Evolutionary conservation across 495 filamentous ascomycete species (phyloP).

Genomic region (Delitschia confertaspora): DNA sequence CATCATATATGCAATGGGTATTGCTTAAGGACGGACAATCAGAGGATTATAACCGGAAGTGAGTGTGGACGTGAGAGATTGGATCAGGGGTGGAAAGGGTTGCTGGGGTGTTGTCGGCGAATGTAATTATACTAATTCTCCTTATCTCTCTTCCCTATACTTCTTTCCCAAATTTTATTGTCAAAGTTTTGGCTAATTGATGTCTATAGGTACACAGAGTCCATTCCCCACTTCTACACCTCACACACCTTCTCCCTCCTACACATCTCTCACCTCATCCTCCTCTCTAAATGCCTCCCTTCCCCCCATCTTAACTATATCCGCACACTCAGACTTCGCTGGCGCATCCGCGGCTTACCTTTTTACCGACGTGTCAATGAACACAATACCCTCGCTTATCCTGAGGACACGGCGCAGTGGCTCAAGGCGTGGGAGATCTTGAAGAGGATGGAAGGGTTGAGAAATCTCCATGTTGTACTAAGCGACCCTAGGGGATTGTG

Average conservation of each 20-base stretch:
- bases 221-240: slow-evolving; percentile 16
- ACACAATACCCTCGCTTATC: slow-evolving; percentile 9
- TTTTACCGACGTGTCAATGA: slow-evolving; percentile 7
- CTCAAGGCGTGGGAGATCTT: slow-evolving; percentile 12
- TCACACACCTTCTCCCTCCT: slow-evolving; percentile 23
- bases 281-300: slow-evolving; percentile 17
- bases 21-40: neutral
- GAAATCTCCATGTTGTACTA: slow-evolving; percentile 18
- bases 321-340: slow-evolving; percentile 20
- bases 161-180: neutral
- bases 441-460: slow-evolving; percentile 11
- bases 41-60: neutral
- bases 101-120: slow-evolving; percentile 14
- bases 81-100: neutral
- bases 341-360: slow-evolving; percentile 21
- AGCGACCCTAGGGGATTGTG: slow-evolving; percentile 14
- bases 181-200: neutral
- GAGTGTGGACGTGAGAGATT: slow-evolving; percentile 11
- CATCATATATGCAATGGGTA: neutral
- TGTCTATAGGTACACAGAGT: slow-evolving; percentile 22
- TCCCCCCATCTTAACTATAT: slow-evolving; percentile 15
- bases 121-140: slow-evolving; percentile 4
- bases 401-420: slow-evolving; percentile 25
- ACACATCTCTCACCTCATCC: slow-evolving; percentile 19
- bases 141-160: neutral